Conservation (phyloP, 768 basidiomycete genomes). For the Leccinum rimulosum region DNA sequence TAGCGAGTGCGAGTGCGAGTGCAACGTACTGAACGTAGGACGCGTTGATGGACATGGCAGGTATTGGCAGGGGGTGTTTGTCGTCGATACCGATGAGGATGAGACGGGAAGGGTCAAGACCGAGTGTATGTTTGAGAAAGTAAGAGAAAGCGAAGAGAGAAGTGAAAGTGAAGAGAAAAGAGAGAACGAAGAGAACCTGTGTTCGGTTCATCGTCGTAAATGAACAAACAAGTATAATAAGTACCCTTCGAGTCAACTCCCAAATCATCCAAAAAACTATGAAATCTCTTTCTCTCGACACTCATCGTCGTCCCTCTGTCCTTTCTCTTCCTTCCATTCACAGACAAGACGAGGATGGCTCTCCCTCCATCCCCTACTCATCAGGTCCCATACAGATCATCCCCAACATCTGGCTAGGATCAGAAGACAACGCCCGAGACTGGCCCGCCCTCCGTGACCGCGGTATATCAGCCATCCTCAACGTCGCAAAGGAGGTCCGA, state of each 20-base stretch:
- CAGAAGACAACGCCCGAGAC: constrained; percentile 88
- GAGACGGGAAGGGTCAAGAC: constrained; percentile 20
- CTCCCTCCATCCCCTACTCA: constrained; percentile 65
- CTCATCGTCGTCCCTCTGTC: constrained; percentile 62
- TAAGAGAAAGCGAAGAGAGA: constrained; percentile 37
- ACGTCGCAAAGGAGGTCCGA: constrained; percentile 89
- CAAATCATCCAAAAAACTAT: no score
- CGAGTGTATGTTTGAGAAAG: background rate
- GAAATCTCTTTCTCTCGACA: constrained; percentile 15
- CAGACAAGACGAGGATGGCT: constrained; percentile 63
- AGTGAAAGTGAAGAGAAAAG: constrained; percentile 48
- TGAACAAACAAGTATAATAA: background rate
- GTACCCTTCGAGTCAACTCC: constrained; percentile 21
- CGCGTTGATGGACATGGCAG: constrained; percentile 16
- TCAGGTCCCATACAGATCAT: constrained; percentile 83
- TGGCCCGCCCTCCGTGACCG: constrained; percentile 68
- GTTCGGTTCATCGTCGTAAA: constrained; percentile 39
- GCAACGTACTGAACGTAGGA: constrained; percentile 46
- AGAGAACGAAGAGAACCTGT: constrained; percentile 54
- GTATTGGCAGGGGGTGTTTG: background rate
- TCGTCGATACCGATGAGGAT: constrained; percentile 55
- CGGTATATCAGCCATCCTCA: constrained; percentile 78
- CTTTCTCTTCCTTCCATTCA: constrained; percentile 64
- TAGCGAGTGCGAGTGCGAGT: constrained; percentile 48
- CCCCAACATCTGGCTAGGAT: constrained; percentile 86